These are phyloP conservation scores for Phytophthora vignae DNA, from an alignment of 352 stramenopile species.

Conservation along the genomic window DNA sequence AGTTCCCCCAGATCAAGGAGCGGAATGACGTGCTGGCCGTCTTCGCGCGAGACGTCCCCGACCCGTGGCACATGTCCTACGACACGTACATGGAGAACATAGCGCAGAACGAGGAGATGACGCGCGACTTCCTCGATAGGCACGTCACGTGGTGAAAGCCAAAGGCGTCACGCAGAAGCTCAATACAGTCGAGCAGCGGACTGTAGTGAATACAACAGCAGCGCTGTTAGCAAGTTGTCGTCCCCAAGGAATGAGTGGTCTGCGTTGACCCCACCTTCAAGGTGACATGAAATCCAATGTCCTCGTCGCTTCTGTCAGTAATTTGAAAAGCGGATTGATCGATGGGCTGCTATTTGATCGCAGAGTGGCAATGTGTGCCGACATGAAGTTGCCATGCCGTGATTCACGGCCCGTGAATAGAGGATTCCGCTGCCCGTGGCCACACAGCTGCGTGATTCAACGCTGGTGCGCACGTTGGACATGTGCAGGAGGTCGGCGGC, in stretches of 20 bases:
- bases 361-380: background rate
- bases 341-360: background rate
- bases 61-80: conserved; percentile 88
- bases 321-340: background rate
- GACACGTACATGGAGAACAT: conserved; percentile 86
- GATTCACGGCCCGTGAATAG: background rate
- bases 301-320: background rate
- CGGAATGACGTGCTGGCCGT: conserved; percentile 61
- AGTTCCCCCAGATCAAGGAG: conserved; percentile 70
- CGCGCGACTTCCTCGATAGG: conserved; percentile 77
- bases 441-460: conserved; percentile 28
- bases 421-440: background rate
- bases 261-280: background rate
- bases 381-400: background rate
- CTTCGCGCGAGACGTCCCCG: conserved; percentile 70
- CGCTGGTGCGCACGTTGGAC: conserved; percentile 17
- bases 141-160: conserved; percentile 53
- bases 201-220: background rate
- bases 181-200: background rate
- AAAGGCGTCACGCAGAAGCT: background rate
- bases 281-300: background rate
- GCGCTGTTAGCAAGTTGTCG: background rate
- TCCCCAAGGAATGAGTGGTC: background rate
- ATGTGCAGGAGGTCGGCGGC: background rate
- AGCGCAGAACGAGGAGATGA: conserved; percentile 78